These are phyloP conservation scores for Durio zibethinus DNA, from an alignment of 345 rosid species.

Conservation along the genomic window DNA sequence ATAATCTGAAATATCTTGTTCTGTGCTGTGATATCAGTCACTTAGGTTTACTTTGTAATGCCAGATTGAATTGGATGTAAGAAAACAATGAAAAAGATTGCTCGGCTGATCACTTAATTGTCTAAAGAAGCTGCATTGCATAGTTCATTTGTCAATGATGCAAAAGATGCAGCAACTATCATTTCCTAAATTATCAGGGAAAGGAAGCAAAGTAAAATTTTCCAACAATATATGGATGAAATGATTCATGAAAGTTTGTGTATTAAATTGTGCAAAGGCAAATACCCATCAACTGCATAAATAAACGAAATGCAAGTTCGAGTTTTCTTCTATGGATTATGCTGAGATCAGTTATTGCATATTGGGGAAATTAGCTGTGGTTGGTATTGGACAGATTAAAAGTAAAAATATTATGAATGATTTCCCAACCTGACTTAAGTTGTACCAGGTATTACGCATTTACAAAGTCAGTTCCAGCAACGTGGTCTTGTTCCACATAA, in stretches of 20 bases:
- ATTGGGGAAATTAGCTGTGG: background rate
- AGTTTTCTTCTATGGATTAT: too few species aligned
- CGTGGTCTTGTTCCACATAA: background rate
- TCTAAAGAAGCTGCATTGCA: background rate
- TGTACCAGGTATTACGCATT: constrained; percentile 1
- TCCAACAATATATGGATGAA: too few species aligned
- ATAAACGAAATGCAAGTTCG: too few species aligned
- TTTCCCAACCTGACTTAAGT: background rate
- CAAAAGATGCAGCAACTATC: too few species aligned
- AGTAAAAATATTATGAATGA: background rate
- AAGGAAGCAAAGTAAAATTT: too few species aligned
- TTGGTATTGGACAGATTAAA: background rate
- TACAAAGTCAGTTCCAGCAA: constrained; percentile 8
- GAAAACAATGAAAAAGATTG: background rate
- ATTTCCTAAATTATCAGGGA: too few species aligned
- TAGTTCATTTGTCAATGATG: too few species aligned
- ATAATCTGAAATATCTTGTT: background rate
- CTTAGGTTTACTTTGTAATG: background rate
- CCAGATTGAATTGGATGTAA: background rate
- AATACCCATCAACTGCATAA: background rate
- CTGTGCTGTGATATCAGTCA: background rate
- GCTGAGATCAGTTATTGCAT: background rate
- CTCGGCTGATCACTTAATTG: background rate
- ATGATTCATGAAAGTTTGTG: too few species aligned
- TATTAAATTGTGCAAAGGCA: background rate